Evolutionary conservation across 495 filamentous ascomycete species (phyloP).

Genomic region (Parmelia sp.): DNA sequence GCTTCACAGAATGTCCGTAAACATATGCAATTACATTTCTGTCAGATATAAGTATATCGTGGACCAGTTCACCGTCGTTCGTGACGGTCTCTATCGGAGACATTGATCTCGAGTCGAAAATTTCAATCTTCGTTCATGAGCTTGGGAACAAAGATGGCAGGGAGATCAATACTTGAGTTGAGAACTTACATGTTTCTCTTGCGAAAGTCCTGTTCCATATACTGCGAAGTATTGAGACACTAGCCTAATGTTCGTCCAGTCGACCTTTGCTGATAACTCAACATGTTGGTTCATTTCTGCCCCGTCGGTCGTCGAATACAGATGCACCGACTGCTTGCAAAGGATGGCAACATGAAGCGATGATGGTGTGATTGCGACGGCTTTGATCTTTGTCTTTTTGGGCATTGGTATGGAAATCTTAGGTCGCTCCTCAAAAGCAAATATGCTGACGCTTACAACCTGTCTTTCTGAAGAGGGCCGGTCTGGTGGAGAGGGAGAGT

Average conservation of each 20-base stretch:
- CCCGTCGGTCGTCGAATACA: not conserved
- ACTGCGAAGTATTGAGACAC: not conserved
- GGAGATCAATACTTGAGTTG: not conserved
- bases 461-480: not conserved
- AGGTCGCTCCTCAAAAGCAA: not conserved
- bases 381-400: not conserved
- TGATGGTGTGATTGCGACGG: constrained; percentile 3
- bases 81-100: not conserved
- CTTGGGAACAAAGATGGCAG: not conserved
- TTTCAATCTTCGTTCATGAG: not conserved
- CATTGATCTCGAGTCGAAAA: not conserved
- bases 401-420: not conserved
- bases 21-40: constrained; percentile 9
- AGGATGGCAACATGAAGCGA: constrained; percentile 5
- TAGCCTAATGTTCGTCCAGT: constrained; percentile 12
- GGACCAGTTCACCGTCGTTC: not conserved
- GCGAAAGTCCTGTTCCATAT: not conserved
- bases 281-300: not conserved
- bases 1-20: not conserved
- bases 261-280: not conserved
- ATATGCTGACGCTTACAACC: not conserved
- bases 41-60: constrained; percentile 9
- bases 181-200: constrained; percentile 6
- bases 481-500: not conserved
- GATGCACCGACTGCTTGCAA: not conserved